Evolutionary conservation across 345 rosid species (phyloP).

Genomic region (Streptanthus diversifolius): DNA sequence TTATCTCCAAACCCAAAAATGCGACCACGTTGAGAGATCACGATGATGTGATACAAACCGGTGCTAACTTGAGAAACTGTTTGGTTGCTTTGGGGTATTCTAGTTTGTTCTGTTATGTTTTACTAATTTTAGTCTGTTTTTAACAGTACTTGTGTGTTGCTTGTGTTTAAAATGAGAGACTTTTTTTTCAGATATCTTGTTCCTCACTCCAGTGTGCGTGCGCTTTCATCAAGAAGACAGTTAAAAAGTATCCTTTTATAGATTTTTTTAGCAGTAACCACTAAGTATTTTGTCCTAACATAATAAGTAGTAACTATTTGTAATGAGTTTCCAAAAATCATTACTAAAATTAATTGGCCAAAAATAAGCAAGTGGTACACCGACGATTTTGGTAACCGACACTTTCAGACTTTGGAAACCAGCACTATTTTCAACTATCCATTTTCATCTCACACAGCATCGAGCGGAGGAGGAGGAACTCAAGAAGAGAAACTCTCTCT

Average conservation of each 20-base stretch:
- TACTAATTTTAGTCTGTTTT: too few relatives aligned
- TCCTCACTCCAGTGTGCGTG: too few relatives aligned
- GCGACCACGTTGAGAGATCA: conserved; percentile 53
- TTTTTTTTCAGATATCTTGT: too few relatives aligned
- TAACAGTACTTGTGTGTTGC: too few relatives aligned
- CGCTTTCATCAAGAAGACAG: too few relatives aligned
- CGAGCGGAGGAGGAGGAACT: too few relatives aligned
- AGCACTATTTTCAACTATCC: background rate
- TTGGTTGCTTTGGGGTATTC: too few relatives aligned
- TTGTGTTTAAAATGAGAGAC: too few relatives aligned
- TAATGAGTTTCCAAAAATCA: background rate
- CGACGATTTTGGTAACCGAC: background rate
- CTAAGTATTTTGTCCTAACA: background rate
- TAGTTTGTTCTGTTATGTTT: too few relatives aligned
- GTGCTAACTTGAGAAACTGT: conserved; percentile 67
- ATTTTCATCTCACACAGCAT: background rate
- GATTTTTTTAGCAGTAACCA: background rate
- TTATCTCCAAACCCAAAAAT: conserved; percentile 85
- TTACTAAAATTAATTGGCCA: background rate
- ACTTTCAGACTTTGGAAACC: background rate
- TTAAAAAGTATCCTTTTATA: too few relatives aligned
- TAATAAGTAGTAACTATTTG: background rate
- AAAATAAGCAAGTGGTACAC: background rate
- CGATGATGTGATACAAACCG: conserved; percentile 83
- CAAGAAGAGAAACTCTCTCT: too few relatives aligned